These are phyloP conservation scores for Auriscalpium orientale DNA, from an alignment of 768 basidiomycete species.

Conservation along the genomic window DNA sequence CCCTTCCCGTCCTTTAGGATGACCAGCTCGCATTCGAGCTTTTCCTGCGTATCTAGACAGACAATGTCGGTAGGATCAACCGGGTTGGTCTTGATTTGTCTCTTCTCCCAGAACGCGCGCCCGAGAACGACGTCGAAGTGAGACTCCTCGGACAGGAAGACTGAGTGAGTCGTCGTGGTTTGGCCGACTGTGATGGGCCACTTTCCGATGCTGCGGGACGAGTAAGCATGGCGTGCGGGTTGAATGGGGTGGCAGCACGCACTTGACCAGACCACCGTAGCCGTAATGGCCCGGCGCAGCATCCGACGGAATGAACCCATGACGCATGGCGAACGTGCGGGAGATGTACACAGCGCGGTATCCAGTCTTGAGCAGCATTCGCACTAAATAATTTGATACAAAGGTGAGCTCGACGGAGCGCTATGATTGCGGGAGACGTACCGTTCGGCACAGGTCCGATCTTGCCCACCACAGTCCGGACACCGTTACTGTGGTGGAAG, in stretches of 20 bases:
- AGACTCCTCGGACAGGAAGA: conserved; percentile 89
- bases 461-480: conserved; percentile 83
- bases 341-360: conserved; percentile 95
- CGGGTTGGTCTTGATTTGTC: conserved; percentile 70
- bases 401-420: neutral
- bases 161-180: conserved; percentile 38
- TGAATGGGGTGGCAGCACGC: conserved; percentile 1
- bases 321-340: conserved; percentile 79
- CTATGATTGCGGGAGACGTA: conserved; percentile 25
- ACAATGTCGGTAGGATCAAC: conserved; percentile 85
- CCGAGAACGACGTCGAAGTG: conserved; percentile 96
- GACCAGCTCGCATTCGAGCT: conserved; percentile 85
- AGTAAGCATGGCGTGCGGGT: neutral
- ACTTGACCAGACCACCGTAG: conserved; percentile 82
- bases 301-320: conserved; percentile 83
- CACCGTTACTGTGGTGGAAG: conserved; percentile 89
- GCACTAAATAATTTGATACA: conserved; percentile 38
- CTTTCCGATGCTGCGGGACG: conserved; percentile 47
- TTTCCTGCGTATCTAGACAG: conserved; percentile 89
- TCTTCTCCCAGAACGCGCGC: conserved; percentile 72
- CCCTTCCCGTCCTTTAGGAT: conserved; percentile 88
- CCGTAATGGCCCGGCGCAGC: conserved; percentile 88
- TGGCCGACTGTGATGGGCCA: conserved; percentile 74
- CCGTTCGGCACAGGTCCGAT: conserved; percentile 89
- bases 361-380: conserved; percentile 90